These are phyloP conservation scores for Pyracantha coccinea DNA, from an alignment of 331 rosid species.

Conservation along the genomic window DNA sequence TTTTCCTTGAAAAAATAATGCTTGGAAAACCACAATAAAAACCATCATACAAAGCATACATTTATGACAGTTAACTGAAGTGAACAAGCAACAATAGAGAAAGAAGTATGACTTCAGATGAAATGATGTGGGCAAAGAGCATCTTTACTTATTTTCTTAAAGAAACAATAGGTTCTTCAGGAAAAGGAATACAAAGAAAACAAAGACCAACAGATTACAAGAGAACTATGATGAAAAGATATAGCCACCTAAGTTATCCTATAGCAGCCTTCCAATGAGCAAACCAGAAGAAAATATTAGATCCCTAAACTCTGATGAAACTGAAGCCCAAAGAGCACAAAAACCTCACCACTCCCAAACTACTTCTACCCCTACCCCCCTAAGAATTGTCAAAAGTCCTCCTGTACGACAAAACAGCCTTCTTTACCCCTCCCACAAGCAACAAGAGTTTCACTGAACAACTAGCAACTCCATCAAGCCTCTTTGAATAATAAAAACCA, in stretches of 20 bases:
- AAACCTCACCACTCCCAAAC: neutral
- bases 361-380: neutral
- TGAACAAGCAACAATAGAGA: neutral
- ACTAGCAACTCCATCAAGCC: neutral
- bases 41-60: neutral
- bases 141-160: neutral
- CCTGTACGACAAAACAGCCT: neutral
- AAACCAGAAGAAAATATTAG: neutral
- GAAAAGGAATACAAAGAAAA: neutral
- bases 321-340: neutral
- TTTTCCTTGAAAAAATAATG: neutral
- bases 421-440: neutral
- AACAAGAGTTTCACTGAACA: neutral
- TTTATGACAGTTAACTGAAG: neutral
- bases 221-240: neutral
- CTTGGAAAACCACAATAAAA: neutral
- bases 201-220: neutral
- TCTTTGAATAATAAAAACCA: neutral
- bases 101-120: neutral
- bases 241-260: neutral
- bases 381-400: too few species aligned
- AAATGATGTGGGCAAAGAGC: neutral
- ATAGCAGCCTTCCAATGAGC: neutral
- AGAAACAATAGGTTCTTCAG: neutral
- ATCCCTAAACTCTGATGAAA: neutral